Conservation (phyloP, 352 stramenopile genomes). For the Phytophthora cactorum region DNA sequence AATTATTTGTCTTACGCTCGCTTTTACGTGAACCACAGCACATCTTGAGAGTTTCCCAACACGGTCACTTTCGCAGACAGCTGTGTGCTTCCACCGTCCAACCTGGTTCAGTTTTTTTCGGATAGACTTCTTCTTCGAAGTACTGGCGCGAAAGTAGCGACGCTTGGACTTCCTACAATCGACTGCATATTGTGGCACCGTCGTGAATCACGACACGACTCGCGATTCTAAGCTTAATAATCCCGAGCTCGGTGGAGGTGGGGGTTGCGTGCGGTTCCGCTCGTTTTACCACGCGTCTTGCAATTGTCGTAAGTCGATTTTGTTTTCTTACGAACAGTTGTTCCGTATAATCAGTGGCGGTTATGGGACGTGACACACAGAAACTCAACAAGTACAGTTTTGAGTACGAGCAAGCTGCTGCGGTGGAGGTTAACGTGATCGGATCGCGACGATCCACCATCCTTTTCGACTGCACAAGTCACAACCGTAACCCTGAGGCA, state of each 20-base stretch:
- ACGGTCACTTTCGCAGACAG: background rate
- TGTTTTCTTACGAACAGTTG: slow-evolving; percentile 27
- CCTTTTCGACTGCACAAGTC: slow-evolving; percentile 8
- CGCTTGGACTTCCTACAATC: background rate
- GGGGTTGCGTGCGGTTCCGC: too few relatives aligned
- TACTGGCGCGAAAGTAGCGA: background rate
- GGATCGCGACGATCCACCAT: slow-evolving; percentile 13
- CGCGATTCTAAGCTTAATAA: too few relatives aligned
- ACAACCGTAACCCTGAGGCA: slow-evolving; percentile 13
- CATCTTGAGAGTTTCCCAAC: background rate
- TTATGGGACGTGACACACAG: slow-evolving; percentile 2
- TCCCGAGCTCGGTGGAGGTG: too few relatives aligned
- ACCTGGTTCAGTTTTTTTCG: background rate
- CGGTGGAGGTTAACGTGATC: slow-evolving; percentile 3
- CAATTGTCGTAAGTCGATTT: background rate
- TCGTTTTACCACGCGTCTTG: background rate
- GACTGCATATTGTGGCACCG: background rate
- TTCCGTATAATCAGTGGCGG: slow-evolving; percentile 17
- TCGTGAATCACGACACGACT: too few relatives aligned
- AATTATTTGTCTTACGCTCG: too few relatives aligned
- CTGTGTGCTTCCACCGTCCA: background rate
- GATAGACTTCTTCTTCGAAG: too few relatives aligned
- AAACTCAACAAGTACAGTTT: slow-evolving; percentile 5
- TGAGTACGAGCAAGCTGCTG: background rate
- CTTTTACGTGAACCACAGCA: background rate